Evolutionary conservation across 371 early-diverging fungal species (phyloP).

Genomic region (Racocetra persica): DNA sequence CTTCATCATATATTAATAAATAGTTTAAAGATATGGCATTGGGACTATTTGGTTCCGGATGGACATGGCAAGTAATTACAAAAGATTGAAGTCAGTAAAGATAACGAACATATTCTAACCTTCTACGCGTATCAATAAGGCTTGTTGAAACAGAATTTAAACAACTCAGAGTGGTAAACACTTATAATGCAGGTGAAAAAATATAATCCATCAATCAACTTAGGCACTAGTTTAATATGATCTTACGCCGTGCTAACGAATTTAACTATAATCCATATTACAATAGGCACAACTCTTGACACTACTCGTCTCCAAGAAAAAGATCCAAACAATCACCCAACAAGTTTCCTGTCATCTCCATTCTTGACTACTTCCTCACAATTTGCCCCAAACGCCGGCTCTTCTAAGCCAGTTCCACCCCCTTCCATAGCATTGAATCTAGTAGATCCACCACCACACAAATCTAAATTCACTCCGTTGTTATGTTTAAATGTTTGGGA

Average conservation of each 20-base stretch:
- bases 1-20: constrained; percentile 53
- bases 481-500: constrained; percentile 70
- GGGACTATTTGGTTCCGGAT: constrained; percentile 67
- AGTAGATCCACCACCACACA: constrained; percentile 1
- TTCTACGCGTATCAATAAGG: constrained; percentile 1
- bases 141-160: constrained; percentile 30
- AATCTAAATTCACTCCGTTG: constrained; percentile 52
- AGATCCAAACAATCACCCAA: constrained; percentile 48
- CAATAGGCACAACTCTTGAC: constrained; percentile 32
- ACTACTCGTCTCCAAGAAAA: constrained; percentile 47
- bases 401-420: constrained; percentile 13
- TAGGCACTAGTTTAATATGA: no score
- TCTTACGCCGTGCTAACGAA: no score
- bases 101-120: background rate
- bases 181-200: constrained; percentile 41
- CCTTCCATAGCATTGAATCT: constrained; percentile 1
- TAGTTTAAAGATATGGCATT: constrained; percentile 59
- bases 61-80: constrained; percentile 55
- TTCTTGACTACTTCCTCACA: background rate
- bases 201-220: background rate
- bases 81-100: background rate
- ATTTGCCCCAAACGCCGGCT: background rate
- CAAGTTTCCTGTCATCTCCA: constrained; percentile 39
- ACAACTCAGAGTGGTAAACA: constrained; percentile 17
- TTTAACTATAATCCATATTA: no score